These are phyloP conservation scores for Canariomyces notabilis DNA, from an alignment of 2,329 filamentous ascomycete species.

Conservation along the genomic window DNA sequence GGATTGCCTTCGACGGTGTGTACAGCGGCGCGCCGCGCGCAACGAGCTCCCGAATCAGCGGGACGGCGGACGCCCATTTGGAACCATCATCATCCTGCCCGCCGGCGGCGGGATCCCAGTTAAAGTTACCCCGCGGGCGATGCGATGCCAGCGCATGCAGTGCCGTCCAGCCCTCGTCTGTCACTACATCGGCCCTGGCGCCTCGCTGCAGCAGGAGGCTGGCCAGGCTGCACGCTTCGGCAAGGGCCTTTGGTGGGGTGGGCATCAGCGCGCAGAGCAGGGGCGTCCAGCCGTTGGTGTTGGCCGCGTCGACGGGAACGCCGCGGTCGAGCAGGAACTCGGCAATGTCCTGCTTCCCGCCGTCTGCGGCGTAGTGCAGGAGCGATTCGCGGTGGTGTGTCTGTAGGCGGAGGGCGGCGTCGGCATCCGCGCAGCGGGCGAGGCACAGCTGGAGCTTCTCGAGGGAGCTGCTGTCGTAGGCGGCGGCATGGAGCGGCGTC, in stretches of 20 bases:
- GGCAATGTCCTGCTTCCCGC: conserved; percentile 20
- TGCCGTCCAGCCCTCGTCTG: conserved; percentile 26
- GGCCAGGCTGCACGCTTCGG: conserved; percentile 15
- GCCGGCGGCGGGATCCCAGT: too few species aligned
- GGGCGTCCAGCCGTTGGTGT: conserved; percentile 29
- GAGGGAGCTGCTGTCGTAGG: conserved; percentile 20
- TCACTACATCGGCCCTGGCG: conserved; percentile 18
- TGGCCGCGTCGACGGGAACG: conserved; percentile 22
- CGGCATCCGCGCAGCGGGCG: background rate
- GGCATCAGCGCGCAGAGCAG: conserved; percentile 26
- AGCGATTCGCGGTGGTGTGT: conserved; percentile 26
- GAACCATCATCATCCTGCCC: too few species aligned
- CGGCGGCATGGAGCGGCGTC: conserved; percentile 17
- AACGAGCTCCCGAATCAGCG: conserved; percentile 2
- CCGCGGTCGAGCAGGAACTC: conserved; percentile 19
- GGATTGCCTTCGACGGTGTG: too few species aligned
- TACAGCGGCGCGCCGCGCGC: conserved; percentile 4
- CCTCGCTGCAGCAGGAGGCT: conserved; percentile 23
- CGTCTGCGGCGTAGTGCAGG: conserved; percentile 29
- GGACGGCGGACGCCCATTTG: background rate
- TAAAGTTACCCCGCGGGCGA: too few species aligned
- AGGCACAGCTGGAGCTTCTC: conserved; percentile 22
- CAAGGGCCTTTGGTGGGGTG: background rate
- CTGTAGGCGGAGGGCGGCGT: conserved; percentile 2
- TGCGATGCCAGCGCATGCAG: conserved; percentile 20